Evolutionary conservation across 2,329 filamentous ascomycete genomes (phyloP).

Genomic region (Penicillium sp.): DNA sequence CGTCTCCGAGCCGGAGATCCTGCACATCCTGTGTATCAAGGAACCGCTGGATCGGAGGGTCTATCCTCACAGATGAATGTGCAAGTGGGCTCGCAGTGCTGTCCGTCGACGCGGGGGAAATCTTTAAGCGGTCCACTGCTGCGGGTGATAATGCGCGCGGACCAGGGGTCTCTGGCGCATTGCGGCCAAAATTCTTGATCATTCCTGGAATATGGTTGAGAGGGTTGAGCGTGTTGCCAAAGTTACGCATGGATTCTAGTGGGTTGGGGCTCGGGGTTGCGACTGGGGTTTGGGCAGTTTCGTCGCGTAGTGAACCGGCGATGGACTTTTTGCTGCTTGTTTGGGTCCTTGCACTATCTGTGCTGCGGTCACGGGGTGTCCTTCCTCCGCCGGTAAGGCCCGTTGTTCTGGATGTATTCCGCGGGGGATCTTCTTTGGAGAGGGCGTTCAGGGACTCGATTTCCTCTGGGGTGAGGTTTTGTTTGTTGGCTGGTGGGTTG

Average conservation of each 20-base stretch:
- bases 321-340: constrained; percentile 45
- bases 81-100: constrained; percentile 11
- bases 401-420: constrained; percentile 49
- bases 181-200: constrained; percentile 71
- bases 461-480: constrained; percentile 50
- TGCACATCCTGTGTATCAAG: constrained; percentile 70
- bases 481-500: constrained; percentile 54
- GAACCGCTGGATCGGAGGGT: constrained; percentile 71
- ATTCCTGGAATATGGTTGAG: constrained; percentile 77
- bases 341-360: constrained; percentile 61
- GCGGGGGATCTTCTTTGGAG: constrained; percentile 33
- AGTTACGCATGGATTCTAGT: constrained; percentile 77
- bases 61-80: constrained; percentile 22
- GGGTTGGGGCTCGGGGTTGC: constrained; percentile 52
- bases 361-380: constrained; percentile 68
- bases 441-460: constrained; percentile 52
- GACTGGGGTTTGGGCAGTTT: constrained; percentile 20
- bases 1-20: constrained; percentile 72
- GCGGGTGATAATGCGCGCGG: constrained; percentile 45
- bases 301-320: constrained; percentile 26
- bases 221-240: constrained; percentile 80
- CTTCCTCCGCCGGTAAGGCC: constrained; percentile 70
- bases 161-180: constrained; percentile 44
- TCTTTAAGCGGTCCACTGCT: constrained; percentile 42
- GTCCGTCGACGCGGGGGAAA: constrained; percentile 23